phyloP scores from a whole-genome alignment of 192 early-diverging fungal genomes.

The Thoreauomyces humboldtii region DNA sequence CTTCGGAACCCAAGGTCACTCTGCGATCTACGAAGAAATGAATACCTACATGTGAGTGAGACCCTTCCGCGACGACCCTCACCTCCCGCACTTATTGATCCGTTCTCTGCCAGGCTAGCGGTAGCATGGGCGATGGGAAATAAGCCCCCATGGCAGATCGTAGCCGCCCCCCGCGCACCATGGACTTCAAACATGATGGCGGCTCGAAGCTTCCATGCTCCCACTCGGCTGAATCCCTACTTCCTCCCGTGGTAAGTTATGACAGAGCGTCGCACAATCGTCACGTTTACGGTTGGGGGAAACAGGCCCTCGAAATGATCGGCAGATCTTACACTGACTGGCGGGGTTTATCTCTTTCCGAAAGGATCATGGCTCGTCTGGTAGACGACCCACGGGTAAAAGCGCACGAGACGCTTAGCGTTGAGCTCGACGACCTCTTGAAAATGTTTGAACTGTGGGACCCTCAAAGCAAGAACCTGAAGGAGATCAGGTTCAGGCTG shows the following conservation, averaged over 20 bases:
- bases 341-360: too few relatives aligned
- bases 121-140: slow-evolving; percentile 43
- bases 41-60: slow-evolving; percentile 72
- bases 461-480: slow-evolving; percentile 63
- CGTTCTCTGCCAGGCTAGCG: slow-evolving; percentile 28
- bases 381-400: slow-evolving; percentile 67
- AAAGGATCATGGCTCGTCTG: slow-evolving; percentile 84
- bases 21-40: slow-evolving; percentile 87
- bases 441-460: slow-evolving; percentile 79
- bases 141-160: slow-evolving; percentile 7
- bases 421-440: slow-evolving; percentile 68
- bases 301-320: too few relatives aligned
- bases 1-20: slow-evolving; percentile 83
- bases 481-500: slow-evolving; percentile 88
- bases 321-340: too few relatives aligned
- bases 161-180: slow-evolving; percentile 2
- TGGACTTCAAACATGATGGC: slow-evolving; percentile 11
- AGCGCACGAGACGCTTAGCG: slow-evolving; percentile 38
- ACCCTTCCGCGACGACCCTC: too few relatives aligned
- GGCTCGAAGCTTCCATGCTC: slow-evolving; percentile 55
- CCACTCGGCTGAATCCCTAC: slow-evolving; percentile 78
- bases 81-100: too few relatives aligned
- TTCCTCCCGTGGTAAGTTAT: slow-evolving; percentile 93
- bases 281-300: too few relatives aligned
- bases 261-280: too few relatives aligned